A percentile compares a stretch with the other conserved stretches of the same genome.
Evolutionary conservation across 345 rosid species (phyloP).

Genomic region (Dipteronia sinensis): DNA sequence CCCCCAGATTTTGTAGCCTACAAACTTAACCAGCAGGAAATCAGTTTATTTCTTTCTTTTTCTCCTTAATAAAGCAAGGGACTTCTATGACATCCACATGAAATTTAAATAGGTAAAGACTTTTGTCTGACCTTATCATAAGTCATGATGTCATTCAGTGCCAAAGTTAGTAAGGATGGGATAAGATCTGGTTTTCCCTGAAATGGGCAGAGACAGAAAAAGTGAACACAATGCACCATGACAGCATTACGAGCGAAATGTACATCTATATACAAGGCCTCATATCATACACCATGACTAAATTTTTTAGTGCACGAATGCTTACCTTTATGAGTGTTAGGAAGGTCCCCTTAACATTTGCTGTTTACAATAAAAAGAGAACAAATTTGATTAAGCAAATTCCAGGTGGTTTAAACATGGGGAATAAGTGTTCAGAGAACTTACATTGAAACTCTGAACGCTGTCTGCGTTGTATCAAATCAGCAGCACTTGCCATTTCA

Average conservation of each 20-base stretch:
- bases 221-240: background rate
- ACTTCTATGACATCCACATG: background rate
- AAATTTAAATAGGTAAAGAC: background rate
- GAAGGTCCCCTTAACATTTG: conserved; percentile 60
- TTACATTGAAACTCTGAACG: conserved; percentile 81
- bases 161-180: conserved; percentile 68
- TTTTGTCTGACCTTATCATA: conserved; percentile 80
- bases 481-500: conserved; percentile 75
- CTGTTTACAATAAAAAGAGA: conserved; percentile 42
- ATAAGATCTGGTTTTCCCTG: conserved; percentile 72
- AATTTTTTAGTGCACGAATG: background rate
- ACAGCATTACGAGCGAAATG: background rate
- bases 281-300: background rate
- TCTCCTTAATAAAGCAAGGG: conserved; percentile 6
- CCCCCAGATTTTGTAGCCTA: conserved; percentile 96
- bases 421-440: conserved; percentile 22
- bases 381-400: conserved; percentile 13
- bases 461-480: conserved; percentile 84
- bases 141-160: conserved; percentile 78
- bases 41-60: conserved; percentile 16
- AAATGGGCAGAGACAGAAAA: conserved; percentile 11
- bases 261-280: background rate
- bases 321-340: conserved; percentile 53
- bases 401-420: conserved; percentile 9
- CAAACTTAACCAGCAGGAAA: conserved; percentile 33